Evolutionary conservation across 495 filamentous ascomycete genomes (phyloP).

Genomic region (Tetracladium marchalianum): DNA sequence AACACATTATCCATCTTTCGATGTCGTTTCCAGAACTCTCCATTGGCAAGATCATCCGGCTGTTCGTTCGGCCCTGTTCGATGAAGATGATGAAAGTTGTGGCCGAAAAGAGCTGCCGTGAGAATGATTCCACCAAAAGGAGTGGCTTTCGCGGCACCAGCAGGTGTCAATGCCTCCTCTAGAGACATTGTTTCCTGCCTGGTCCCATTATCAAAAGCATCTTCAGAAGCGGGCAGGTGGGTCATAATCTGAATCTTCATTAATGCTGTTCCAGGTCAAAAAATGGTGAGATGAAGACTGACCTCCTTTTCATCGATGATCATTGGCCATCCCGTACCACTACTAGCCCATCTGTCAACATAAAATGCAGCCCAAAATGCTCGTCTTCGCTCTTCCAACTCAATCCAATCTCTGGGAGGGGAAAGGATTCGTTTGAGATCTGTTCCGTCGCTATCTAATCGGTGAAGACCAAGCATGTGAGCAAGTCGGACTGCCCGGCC

Average conservation of each 20-base stretch:
- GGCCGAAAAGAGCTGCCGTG: slow-evolving; percentile 79
- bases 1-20: slow-evolving; percentile 80
- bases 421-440: slow-evolving; percentile 89
- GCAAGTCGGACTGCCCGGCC: slow-evolving; percentile 62
- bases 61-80: slow-evolving; percentile 69
- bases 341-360: slow-evolving; percentile 79
- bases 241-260: slow-evolving; percentile 45
- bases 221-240: slow-evolving; percentile 70
- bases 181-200: slow-evolving; percentile 56
- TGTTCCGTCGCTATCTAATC: slow-evolving; percentile 60
- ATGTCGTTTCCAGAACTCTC: slow-evolving; percentile 89
- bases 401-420: slow-evolving; percentile 79
- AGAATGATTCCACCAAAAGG: slow-evolving; percentile 70
- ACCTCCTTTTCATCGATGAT: slow-evolving; percentile 77
- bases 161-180: slow-evolving; percentile 54
- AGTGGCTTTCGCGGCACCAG: slow-evolving; percentile 56
- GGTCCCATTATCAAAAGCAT: slow-evolving; percentile 67
- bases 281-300: neutral
- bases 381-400: slow-evolving; percentile 75
- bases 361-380: slow-evolving; percentile 91
- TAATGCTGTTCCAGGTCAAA: too few species aligned
- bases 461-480: slow-evolving; percentile 86
- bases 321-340: slow-evolving; percentile 96
- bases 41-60: slow-evolving; percentile 80
- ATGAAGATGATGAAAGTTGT: slow-evolving; percentile 83